A percentile compares a stretch with the other conserved stretches of the same genome.
Evolutionary conservation across 495 filamentous ascomycete genomes (phyloP).

Genomic region (Aspergillus incahuasiensis): DNA sequence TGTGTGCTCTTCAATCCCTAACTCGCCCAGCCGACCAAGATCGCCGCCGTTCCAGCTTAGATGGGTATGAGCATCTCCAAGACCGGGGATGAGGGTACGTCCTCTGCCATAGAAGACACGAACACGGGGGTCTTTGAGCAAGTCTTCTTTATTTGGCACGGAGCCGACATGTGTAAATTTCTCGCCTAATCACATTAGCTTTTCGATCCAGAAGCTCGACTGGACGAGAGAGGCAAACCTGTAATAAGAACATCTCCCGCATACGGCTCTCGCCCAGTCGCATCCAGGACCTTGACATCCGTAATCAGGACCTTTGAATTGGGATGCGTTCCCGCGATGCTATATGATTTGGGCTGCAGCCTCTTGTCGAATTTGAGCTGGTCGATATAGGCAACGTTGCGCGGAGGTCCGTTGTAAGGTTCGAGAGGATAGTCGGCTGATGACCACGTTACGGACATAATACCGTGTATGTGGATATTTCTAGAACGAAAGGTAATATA

Average conservation of each 20-base stretch:
- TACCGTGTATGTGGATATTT: background rate
- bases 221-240: background rate
- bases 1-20: slow-evolving; percentile 47
- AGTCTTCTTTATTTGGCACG: background rate
- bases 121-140: background rate
- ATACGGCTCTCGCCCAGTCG: slow-evolving; percentile 42
- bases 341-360: slow-evolving; percentile 17
- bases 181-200: slow-evolving; percentile 20
- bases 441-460: background rate
- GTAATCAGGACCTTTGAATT: slow-evolving; percentile 34
- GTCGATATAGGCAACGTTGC: background rate
- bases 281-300: slow-evolving; percentile 48
- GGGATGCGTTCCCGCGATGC: slow-evolving; percentile 27
- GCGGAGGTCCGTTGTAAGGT: background rate
- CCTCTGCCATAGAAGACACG: slow-evolving; percentile 37
- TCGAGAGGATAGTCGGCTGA: background rate
- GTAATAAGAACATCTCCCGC: slow-evolving; percentile 44
- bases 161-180: slow-evolving; percentile 36
- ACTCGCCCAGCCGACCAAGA: slow-evolving; percentile 30
- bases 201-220: background rate
- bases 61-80: slow-evolving; percentile 48
- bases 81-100: slow-evolving; percentile 43
- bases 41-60: slow-evolving; percentile 47
- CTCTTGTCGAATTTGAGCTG: slow-evolving; percentile 7
- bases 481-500: background rate